Evolutionary conservation across 2,329 filamentous ascomycete species (phyloP).

Genomic region (Penicillium sp.): DNA sequence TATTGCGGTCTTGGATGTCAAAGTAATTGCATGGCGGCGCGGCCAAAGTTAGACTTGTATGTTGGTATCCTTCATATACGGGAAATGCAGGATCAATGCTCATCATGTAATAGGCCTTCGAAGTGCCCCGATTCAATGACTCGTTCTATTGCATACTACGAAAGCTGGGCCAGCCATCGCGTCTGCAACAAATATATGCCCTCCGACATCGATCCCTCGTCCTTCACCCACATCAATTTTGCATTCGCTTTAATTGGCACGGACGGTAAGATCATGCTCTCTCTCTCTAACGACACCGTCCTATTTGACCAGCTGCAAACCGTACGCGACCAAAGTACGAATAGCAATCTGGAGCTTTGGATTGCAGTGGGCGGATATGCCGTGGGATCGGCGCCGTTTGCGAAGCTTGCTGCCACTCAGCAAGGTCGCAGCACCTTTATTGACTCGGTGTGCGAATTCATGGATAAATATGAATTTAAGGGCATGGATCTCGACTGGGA

Average conservation of each 20-base stretch:
- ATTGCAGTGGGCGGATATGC: conserved; percentile 23
- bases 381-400: conserved; percentile 13
- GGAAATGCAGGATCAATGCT: not conserved
- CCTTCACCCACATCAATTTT: conserved; percentile 29
- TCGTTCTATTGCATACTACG: conserved; percentile 33
- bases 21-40: conserved; percentile 5
- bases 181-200: conserved; percentile 13
- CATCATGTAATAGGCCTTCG: not conserved
- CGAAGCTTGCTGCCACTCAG: conserved; percentile 13
- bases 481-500: conserved; percentile 25
- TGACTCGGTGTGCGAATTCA: conserved; percentile 16
- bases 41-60: conserved; percentile 5
- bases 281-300: conserved; percentile 17
- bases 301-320: conserved; percentile 25
- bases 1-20: conserved; percentile 17
- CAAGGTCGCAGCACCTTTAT: conserved; percentile 11
- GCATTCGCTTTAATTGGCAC: conserved; percentile 44
- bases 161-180: conserved; percentile 23
- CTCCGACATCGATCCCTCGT: conserved; percentile 16
- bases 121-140: conserved; percentile 8
- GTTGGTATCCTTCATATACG: not conserved
- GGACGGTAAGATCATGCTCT: conserved; percentile 23
- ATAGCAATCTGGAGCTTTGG: conserved; percentile 26
- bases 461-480: conserved; percentile 22
- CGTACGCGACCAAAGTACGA: conserved; percentile 28